Percentiles rank a stretch among this genome's conserved stretches.
These are phyloP conservation scores for Solanum dulcamara DNA, from an alignment of 257 asterid species.

Conservation along the genomic window DNA sequence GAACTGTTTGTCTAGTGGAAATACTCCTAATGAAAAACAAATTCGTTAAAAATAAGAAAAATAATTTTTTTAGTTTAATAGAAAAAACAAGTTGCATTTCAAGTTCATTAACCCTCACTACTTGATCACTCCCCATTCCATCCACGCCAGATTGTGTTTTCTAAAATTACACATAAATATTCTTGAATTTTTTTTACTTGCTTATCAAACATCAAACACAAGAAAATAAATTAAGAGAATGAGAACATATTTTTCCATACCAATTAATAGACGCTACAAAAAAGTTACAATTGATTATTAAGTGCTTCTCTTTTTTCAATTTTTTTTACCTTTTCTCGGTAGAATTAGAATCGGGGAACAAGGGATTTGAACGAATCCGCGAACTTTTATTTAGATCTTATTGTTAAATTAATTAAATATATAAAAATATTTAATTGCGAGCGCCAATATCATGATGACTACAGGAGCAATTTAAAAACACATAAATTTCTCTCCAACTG, in stretches of 20 bases:
- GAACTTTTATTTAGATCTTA: background rate
- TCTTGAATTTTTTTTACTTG: too few species aligned
- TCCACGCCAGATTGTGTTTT: background rate
- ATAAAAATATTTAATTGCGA: background rate
- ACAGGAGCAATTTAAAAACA: background rate
- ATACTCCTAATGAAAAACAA: too few species aligned
- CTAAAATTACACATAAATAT: too few species aligned
- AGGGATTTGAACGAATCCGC: background rate
- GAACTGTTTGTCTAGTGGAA: too few species aligned
- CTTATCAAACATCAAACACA: background rate
- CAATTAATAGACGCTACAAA: too few species aligned
- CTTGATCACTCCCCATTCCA: background rate
- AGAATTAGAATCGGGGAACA: too few species aligned
- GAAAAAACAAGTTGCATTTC: background rate
- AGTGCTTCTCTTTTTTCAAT: background rate
- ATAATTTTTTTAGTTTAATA: too few species aligned
- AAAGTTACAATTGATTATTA: background rate
- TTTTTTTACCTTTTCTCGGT: too few species aligned
- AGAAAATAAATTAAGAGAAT: too few species aligned
- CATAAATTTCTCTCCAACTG: background rate
- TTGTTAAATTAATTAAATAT: background rate
- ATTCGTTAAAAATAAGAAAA: too few species aligned
- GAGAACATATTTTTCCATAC: too few species aligned
- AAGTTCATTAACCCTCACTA: background rate
- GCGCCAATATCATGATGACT: background rate